Percentiles rank a stretch among this genome's conserved stretches.
Conservation (phyloP, 176 grass and related monocot genomes). For the Bonia amplexicaulis region DNA sequence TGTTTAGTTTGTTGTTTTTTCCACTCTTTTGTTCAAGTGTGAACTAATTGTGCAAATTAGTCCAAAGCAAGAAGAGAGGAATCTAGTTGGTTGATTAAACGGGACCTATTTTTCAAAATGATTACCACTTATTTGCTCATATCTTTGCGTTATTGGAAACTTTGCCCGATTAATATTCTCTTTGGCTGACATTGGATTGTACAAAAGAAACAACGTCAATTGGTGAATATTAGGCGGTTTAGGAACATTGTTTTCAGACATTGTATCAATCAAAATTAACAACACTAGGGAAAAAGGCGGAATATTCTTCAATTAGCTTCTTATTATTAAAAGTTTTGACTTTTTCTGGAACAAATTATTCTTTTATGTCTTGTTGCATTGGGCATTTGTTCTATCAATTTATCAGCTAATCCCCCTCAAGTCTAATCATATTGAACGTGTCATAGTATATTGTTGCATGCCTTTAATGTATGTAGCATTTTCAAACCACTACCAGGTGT, state of each 20-base stretch:
- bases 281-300: background rate
- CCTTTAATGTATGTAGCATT: constrained; percentile 31
- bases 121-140: constrained; percentile 12
- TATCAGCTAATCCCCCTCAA: constrained; percentile 4
- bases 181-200: constrained; percentile 4
- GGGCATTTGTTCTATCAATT: constrained; percentile 30
- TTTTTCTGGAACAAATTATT: background rate
- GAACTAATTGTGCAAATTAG: constrained; percentile 34
- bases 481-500: constrained; percentile 24
- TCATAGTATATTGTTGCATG: background rate
- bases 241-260: constrained; percentile 8
- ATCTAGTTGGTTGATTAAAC: constrained; percentile 8
- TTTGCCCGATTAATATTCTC: background rate
- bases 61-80: constrained; percentile 32
- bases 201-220: constrained; percentile 1
- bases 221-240: background rate
- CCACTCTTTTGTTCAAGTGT: constrained; percentile 19
- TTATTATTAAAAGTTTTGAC: constrained; percentile 20
- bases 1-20: background rate
- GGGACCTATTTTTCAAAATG: background rate
- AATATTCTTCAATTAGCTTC: constrained; percentile 23
- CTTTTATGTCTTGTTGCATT: constrained; percentile 25
- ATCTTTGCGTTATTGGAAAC: background rate
- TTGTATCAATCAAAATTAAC: constrained; percentile 11
- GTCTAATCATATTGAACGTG: constrained; percentile 12